phyloP scores from a whole-genome alignment of 75 land plant species.

The Cupressus sempervirens region DNA sequence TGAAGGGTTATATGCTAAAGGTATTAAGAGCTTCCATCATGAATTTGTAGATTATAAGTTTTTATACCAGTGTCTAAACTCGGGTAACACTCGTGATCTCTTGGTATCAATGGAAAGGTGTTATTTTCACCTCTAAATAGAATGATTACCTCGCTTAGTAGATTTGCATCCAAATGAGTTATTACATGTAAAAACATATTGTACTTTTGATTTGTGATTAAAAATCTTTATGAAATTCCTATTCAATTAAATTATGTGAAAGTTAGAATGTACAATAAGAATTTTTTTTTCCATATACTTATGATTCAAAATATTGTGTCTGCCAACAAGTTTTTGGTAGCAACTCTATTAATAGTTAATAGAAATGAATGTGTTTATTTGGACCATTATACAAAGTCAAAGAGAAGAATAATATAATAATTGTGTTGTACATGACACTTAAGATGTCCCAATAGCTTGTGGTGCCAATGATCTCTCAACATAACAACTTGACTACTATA shows the following conservation, averaged over 20 bases:
- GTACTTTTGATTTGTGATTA: neutral
- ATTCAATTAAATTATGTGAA: neutral
- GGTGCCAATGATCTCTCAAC: neutral
- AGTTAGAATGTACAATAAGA: neutral
- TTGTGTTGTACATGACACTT: neutral
- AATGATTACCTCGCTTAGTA: neutral
- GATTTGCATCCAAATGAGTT: neutral
- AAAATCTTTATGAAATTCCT: neutral
- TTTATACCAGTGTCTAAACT: constrained; percentile 72
- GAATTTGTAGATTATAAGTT: constrained; percentile 90
- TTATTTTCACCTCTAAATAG: neutral
- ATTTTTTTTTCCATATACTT: neutral
- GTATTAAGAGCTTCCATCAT: constrained; percentile 67
- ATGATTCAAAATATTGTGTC: no score
- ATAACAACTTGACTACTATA: neutral
- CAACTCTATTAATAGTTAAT: no score
- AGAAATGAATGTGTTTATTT: neutral
- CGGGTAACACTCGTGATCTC: constrained; percentile 75
- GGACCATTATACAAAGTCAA: neutral
- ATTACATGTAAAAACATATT: neutral
- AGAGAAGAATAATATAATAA: neutral
- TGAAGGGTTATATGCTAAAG: constrained; percentile 87
- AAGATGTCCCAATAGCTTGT: neutral
- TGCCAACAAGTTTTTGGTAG: no score
- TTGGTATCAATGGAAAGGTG: constrained; percentile 85